These are phyloP conservation scores for slime mould (Dictyostelium discoideum) DNA, from an alignment of 78 protist genomes.

Conservation along the genomic window DNA sequence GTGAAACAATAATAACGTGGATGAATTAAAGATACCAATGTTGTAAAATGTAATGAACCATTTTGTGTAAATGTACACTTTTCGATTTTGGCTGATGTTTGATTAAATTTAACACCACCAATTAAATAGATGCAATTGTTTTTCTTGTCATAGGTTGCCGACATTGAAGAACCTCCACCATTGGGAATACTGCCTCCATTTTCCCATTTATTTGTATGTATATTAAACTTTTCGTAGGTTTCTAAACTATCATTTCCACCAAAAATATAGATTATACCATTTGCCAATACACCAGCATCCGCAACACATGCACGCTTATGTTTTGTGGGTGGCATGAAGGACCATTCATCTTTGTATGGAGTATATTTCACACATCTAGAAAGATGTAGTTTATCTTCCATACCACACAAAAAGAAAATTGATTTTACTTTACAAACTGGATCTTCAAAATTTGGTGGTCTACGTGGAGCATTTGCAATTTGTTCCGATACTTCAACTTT, in stretches of 20 bases:
- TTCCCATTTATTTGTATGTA: constrained; percentile 18
- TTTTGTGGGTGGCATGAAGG: not conserved
- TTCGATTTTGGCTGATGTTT: constrained; percentile 16
- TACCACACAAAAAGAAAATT: constrained; percentile 17
- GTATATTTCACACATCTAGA: not conserved
- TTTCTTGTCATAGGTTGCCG: not conserved
- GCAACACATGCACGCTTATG: constrained; percentile 35
- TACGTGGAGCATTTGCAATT: not conserved
- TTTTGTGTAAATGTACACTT: not conserved
- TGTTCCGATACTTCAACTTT: not conserved
- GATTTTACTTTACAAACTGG: not conserved
- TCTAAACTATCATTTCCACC: constrained; percentile 38
- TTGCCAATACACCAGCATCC: not conserved
- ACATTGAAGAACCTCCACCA: constrained; percentile 25
- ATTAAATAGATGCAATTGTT: constrained; percentile 12
- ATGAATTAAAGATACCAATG: not conserved
- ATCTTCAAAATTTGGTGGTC: not conserved
- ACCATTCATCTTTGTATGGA: not conserved
- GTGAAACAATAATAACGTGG: constrained; percentile 25
- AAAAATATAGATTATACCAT: not conserved
- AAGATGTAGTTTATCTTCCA: constrained; percentile 24
- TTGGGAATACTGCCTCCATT: not conserved
- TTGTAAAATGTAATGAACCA: not conserved
- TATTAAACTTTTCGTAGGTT: constrained; percentile 29
- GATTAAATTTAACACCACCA: constrained; percentile 34